Percentiles rank a stretch among this genome's conserved stretches.
Evolutionary conservation across 1,139 yeast genomes (phyloP).

Genomic region (Candida pseudoviswanathii): DNA sequence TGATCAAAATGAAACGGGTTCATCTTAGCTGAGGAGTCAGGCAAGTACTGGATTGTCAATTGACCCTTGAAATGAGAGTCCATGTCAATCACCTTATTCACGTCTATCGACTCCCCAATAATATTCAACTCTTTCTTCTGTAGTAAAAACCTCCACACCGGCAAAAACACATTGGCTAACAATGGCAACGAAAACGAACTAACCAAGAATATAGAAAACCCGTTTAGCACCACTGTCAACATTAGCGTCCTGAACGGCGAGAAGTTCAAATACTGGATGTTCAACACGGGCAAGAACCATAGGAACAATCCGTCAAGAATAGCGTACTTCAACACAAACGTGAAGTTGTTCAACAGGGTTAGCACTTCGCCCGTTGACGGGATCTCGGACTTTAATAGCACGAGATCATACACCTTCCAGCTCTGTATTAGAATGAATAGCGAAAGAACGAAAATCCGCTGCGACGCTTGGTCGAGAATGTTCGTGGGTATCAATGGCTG

Average conservation of each 20-base stretch:
- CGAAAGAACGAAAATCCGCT: slow-evolving; percentile 65
- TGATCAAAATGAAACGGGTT: slow-evolving; percentile 69
- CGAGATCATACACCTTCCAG: slow-evolving; percentile 76
- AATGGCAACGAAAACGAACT: slow-evolving; percentile 41
- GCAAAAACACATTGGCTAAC: slow-evolving; percentile 32
- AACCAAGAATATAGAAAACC: slow-evolving; percentile 44
- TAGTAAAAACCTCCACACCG: slow-evolving; percentile 51
- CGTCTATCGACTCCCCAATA: slow-evolving; percentile 54
- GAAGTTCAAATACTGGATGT: slow-evolving; percentile 73
- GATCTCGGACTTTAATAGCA: slow-evolving; percentile 41
- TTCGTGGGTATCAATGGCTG: slow-evolving; percentile 50
- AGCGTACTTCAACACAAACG: slow-evolving; percentile 70
- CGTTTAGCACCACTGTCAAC: slow-evolving; percentile 37
- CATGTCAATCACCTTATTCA: slow-evolving; percentile 54
- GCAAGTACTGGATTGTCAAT: slow-evolving; percentile 83
- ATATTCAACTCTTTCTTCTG: slow-evolving; percentile 65
- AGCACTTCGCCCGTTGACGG: slow-evolving; percentile 17
- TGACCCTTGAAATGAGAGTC: slow-evolving; percentile 81
- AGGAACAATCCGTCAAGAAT: slow-evolving; percentile 71
- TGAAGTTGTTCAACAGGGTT: slow-evolving; percentile 46
- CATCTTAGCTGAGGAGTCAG: slow-evolving; percentile 85
- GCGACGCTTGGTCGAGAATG: slow-evolving; percentile 78
- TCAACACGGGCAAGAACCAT: slow-evolving; percentile 69
- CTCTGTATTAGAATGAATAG: slow-evolving; percentile 76
- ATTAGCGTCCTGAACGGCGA: slow-evolving; percentile 54